phyloP scores from a whole-genome alignment of 306 rosid genomes.

The Cucurbita ficifolia region DNA sequence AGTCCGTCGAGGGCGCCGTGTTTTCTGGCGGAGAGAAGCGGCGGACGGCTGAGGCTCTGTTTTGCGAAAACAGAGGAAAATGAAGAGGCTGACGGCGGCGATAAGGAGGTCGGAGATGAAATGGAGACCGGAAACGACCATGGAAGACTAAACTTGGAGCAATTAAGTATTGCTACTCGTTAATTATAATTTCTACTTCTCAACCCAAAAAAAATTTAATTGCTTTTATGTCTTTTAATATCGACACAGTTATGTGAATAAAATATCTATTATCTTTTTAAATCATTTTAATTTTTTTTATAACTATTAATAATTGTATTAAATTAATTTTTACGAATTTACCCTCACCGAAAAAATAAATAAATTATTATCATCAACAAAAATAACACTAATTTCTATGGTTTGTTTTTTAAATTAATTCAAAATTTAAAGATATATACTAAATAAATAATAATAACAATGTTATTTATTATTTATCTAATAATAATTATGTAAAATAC shows the following conservation, averaged over 20 bases:
- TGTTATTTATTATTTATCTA: neutral
- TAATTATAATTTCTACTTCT: neutral
- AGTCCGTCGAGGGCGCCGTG: conserved; percentile 24
- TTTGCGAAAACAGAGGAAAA: conserved; percentile 19
- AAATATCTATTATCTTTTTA: neutral
- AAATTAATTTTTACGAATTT: no score
- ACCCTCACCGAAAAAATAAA: no score
- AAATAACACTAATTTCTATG: no score
- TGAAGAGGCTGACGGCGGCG: conserved; percentile 15
- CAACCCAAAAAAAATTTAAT: neutral
- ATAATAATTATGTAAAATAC: neutral
- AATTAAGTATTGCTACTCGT: neutral
- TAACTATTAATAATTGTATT: no score
- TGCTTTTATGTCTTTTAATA: neutral
- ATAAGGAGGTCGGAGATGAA: neutral
- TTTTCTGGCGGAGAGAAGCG: conserved; percentile 55
- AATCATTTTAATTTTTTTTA: no score
- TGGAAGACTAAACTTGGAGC: neutral
- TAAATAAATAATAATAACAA: no score
- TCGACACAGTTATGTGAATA: neutral
- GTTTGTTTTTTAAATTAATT: no score
- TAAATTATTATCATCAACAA: no score
- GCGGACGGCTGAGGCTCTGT: conserved; percentile 72
- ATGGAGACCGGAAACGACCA: neutral
- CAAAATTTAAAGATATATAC: no score